Evolutionary conservation across 345 rosid genomes (phyloP).

Genomic region (Rubroshorea leprosula): DNA sequence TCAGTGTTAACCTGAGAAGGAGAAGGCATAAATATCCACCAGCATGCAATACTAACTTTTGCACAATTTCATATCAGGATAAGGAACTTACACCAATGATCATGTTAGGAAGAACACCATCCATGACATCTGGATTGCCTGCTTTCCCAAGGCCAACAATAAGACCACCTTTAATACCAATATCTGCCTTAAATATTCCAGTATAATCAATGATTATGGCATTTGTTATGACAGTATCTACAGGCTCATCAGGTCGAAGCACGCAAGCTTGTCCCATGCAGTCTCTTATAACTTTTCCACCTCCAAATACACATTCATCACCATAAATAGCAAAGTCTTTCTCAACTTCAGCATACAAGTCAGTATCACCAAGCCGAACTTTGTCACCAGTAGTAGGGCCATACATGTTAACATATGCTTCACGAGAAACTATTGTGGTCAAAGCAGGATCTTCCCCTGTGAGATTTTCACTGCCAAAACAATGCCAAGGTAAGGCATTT

Average conservation of each 20-base stretch:
- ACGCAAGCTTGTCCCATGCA: slow-evolving; percentile 92
- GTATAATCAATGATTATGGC: slow-evolving; percentile 77
- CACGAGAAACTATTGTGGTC: slow-evolving; percentile 42
- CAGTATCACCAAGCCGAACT: slow-evolving; percentile 78
- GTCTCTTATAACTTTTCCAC: slow-evolving; percentile 96
- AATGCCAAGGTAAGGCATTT: slow-evolving; percentile 14
- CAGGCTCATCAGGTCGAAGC: slow-evolving; percentile 36
- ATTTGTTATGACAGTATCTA: slow-evolving; percentile 82
- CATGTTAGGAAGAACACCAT: slow-evolving; percentile 49
- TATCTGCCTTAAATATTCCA: slow-evolving; percentile 87
- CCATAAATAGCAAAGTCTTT: slow-evolving; percentile 71
- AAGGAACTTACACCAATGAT: slow-evolving; percentile 65
- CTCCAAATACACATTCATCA: slow-evolving; percentile 96
- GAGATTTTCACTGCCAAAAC: slow-evolving; percentile 65
- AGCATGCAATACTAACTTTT: not conserved
- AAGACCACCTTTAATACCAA: slow-evolving; percentile 69
- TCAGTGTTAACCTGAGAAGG: slow-evolving; percentile 61
- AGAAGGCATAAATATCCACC: slow-evolving; percentile 13
- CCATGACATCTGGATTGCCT: slow-evolving; percentile 87
- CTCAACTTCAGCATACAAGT: slow-evolving; percentile 85
- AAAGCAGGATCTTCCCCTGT: slow-evolving; percentile 53
- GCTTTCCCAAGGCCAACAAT: slow-evolving; percentile 77
- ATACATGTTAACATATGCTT: slow-evolving; percentile 81
- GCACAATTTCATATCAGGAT: slow-evolving; percentile 8
- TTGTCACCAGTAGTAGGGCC: slow-evolving; percentile 97